Evolutionary conservation across 129 eudicot species (phyloP).

Genomic region (Chrysanthemum lavandulifolium): DNA sequence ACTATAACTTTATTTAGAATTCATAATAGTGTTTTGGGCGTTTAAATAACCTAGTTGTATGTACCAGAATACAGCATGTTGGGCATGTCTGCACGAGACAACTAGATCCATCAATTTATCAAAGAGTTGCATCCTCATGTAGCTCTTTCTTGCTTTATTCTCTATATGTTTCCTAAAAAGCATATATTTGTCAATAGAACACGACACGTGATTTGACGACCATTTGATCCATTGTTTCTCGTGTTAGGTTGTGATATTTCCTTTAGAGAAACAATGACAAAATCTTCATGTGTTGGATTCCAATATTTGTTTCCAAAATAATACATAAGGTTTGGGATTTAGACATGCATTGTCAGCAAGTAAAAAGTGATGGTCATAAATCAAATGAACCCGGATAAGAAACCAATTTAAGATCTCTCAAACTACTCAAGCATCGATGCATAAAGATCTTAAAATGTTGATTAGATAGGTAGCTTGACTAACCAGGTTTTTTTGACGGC

Average conservation of each 20-base stretch:
- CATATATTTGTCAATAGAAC: constrained; percentile 15
- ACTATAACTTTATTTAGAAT: not conserved
- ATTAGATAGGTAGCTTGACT: not conserved
- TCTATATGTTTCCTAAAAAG: constrained; percentile 10
- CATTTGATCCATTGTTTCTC: constrained; percentile 27
- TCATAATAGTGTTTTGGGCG: not conserved
- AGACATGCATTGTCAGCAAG: constrained; percentile 4
- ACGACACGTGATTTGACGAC: constrained; percentile 28
- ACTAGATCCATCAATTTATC: constrained; percentile 29
- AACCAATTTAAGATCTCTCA: not conserved
- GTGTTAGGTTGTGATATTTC: constrained; percentile 31
- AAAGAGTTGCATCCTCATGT: constrained; percentile 24
- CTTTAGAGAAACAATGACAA: constrained; percentile 22
- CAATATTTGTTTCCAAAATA: constrained; percentile 1
- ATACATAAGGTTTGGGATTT: not conserved
- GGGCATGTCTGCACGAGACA: constrained; percentile 32
- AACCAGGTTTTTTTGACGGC: too few species aligned
- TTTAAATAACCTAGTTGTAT: constrained; percentile 8
- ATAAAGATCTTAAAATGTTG: constrained; percentile 6
- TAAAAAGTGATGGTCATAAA: not conserved
- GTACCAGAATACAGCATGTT: constrained; percentile 8
- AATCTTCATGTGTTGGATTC: constrained; percentile 5
- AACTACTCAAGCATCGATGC: not conserved
- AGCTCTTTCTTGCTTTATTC: constrained; percentile 25
- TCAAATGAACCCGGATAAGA: not conserved